Percentiles rank a stretch among this genome's conserved stretches.
phyloP scores from a whole-genome alignment of 2,329 filamentous ascomycete species.

The Periglandula ipomoeae region DNA sequence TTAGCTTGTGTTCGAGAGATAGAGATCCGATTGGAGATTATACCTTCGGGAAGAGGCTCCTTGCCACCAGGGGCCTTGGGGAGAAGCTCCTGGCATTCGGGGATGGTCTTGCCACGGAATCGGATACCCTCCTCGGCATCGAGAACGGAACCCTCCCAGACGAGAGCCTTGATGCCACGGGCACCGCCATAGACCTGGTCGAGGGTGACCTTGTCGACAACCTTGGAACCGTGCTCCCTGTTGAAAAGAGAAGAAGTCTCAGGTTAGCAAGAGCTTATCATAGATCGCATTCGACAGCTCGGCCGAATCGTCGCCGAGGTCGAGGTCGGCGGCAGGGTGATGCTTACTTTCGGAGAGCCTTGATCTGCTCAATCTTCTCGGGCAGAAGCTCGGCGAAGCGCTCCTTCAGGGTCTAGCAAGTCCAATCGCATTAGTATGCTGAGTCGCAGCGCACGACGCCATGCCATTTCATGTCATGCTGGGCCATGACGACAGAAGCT shows the following conservation, averaged over 20 bases:
- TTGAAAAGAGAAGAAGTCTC: conserved; percentile 2
- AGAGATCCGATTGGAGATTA: conserved; percentile 9
- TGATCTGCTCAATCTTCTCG: conserved; percentile 97
- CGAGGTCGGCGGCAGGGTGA: background rate
- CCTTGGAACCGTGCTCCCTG: conserved; percentile 93
- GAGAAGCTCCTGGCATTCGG: conserved; percentile 94
- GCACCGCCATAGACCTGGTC: conserved; percentile 99
- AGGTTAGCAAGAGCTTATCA: conserved; percentile 17
- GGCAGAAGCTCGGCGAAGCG: conserved; percentile 94
- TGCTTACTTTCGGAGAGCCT: conserved; percentile 87
- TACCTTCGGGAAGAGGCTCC: conserved; percentile 93
- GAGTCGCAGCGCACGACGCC: background rate
- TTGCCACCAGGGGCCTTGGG: conserved; percentile 94
- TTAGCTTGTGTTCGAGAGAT: background rate
- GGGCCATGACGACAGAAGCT: conserved; percentile 18
- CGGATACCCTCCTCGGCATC: conserved; percentile 98
- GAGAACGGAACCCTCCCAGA: conserved; percentile 98
- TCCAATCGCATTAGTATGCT: conserved; percentile 4
- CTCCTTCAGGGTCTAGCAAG: conserved; percentile 80
- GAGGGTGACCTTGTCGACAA: conserved; percentile 94
- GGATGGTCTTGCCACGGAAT: conserved; percentile 98
- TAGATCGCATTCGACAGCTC: background rate
- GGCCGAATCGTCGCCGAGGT: background rate
- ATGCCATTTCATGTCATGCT: no score
- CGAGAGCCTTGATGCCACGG: conserved; percentile 95